Evolutionary conservation across 371 early-diverging fungal genomes (phyloP), one percentile per base, ranked within the genome.

Genomic region (Zancudomyces culisetae): DNA sequence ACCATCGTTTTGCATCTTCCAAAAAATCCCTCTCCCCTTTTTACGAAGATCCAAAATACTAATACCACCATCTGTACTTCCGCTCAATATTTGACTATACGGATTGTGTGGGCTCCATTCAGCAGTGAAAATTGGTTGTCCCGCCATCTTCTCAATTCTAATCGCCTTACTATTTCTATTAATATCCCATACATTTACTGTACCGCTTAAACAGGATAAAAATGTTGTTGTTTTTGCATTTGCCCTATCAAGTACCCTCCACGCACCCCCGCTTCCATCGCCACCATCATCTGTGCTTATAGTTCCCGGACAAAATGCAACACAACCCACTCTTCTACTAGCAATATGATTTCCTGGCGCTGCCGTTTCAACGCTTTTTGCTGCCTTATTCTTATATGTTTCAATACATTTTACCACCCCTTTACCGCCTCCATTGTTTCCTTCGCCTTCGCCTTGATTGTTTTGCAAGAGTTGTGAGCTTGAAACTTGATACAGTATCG

Each of bases 321-420:
- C 70, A 27, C 63, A 57, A 0, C 55, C 28, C 1, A 69, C 60
- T 2, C 70, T 59, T 42, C 57, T 40, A 1, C 65, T 62, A 29
- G 66, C 55, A 4, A 63, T 54, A 15, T 69, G 63, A 48, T 49
- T 58, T 13, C 70, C 70, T 0, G 70, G 68, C 39, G 66, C 69
- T 2, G 70, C 70, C 19, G 61, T 53, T 24, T 69, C 70, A 27
- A 66, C 57, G 45, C 59, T 60, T 43, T 58, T 57, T 2, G 67
- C 66, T 3, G 69, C 55, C 51, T 69, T 66, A 57, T 59, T 69
- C 54, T 68, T 62, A 39, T 57, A 64, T 29, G 69, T 63, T n/a
- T 62, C 59, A 10, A 69, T 55, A 43, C 69, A 63, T 21, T 49
- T 40, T n/a, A 66, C 65, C 40, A 69, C 39, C 15, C 62, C 58